A percentile compares a stretch with the other conserved stretches of the same genome.
These are phyloP conservation scores for Isatis tinctoria DNA, from an alignment of 345 rosid species.

Conservation along the genomic window DNA sequence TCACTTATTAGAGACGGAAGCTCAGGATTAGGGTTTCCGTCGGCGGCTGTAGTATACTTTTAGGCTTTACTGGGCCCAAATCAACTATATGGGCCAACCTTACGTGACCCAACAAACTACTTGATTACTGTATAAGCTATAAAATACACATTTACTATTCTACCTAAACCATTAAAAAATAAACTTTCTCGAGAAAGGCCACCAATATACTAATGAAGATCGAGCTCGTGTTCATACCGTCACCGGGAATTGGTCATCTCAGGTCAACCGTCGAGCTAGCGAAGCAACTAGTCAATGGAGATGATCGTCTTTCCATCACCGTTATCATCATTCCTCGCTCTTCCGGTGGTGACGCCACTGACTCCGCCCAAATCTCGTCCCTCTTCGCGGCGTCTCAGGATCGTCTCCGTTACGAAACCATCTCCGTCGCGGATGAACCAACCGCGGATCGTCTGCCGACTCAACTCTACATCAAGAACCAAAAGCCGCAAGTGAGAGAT, in stretches of 20 bases:
- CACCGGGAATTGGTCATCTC: conserved; percentile 46
- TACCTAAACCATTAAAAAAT: too few species aligned
- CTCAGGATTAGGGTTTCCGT: not conserved
- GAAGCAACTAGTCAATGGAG: conserved; percentile 29
- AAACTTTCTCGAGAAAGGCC: not conserved
- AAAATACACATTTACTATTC: not conserved
- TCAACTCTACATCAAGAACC: conserved; percentile 22
- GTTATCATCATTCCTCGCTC: conserved; percentile 36
- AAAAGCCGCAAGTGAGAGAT: conserved; percentile 38
- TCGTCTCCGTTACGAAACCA: conserved; percentile 22
- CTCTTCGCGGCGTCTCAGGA: conserved; percentile 2
- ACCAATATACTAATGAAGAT: conserved; percentile 21
- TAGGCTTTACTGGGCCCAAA: not conserved
- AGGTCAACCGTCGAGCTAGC: conserved; percentile 36
- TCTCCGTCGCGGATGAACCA: conserved; percentile 14
- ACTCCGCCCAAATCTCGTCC: not conserved
- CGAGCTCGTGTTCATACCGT: conserved; percentile 52
- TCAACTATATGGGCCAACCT: not conserved
- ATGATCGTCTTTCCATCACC: conserved; percentile 36
- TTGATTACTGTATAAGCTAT: not conserved
- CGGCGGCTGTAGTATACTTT: not conserved
- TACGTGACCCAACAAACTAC: not conserved
- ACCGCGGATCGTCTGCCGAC: not conserved
- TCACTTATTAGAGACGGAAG: not conserved
- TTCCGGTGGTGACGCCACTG: not conserved